Base-by-base conservation (phyloP, 805 yeast genomes). In the Metschnikowia similis region DNA sequence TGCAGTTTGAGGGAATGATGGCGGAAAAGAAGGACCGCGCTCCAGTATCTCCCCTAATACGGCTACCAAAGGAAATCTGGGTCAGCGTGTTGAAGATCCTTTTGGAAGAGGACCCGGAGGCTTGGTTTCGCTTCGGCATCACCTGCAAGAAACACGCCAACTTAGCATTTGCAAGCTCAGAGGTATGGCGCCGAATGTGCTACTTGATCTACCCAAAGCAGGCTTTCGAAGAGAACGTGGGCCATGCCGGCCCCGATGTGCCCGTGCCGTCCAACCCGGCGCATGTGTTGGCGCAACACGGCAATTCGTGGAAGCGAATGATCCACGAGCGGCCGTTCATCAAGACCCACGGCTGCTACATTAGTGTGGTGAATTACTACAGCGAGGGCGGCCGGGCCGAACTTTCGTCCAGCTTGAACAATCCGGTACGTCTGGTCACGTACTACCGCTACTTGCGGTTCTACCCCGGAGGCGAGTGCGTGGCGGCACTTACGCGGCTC, bases 371-470 rank as follows among this genome's bases (percentile, higher is more conserved):
- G 46, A 87, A 87, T 53, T 91, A 90, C 66, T 80, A 86, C 56
- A 78, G 96, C 48, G 89, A 87, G 60, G 97, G 97, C 35, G 85
- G 87, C 2, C 76, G 83, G 46, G 77, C 82, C 8, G 87, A 81
- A 55, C 79, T 83, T 41, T 80, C 87, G 0, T 72, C 74, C 30
- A 76, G 87, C 6, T 82, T 94, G 85, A 66, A 76, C 40, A 81
- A 82, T 52, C 97, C 97, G 1, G 80, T 87, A 17, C 82, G 88
- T 57, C 82, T 89, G 63, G 87, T 92, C 37, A 88, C 97, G 0
- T 92, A 92, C 62, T 92, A 89, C 63, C 72, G 99, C 54, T 94
- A 90, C 65, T 67, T 85, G 34, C 74, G 97, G 54, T 90, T 92
- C 61, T 87, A 77, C 63, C 84, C 84, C 0, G 86, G 87, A 60